Conservation (phyloP, 371 early-diverging fungal species). For the Sporodiniella umbellata region DNA sequence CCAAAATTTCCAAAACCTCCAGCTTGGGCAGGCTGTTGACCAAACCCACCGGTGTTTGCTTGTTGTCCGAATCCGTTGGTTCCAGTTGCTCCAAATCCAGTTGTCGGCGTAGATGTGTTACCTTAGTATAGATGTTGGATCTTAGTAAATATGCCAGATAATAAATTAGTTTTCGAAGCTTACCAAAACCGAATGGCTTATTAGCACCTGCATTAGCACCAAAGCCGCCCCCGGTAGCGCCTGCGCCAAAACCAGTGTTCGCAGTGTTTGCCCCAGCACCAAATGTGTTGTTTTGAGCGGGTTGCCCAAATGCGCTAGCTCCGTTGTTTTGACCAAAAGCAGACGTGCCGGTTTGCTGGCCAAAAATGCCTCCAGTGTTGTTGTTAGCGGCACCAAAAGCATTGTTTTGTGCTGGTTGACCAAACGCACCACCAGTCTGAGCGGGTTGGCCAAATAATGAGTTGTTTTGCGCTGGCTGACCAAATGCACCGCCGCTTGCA, state of each 20-base stretch:
- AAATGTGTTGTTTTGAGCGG: constrained; percentile 8
- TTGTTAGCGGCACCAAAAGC: constrained; percentile 41
- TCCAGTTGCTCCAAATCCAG: constrained; percentile 36
- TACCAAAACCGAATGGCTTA: constrained; percentile 41
- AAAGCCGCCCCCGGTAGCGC: constrained; percentile 21
- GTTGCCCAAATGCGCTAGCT: constrained; percentile 33
- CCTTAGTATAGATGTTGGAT: constrained; percentile 4
- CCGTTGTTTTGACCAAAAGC: constrained; percentile 23
- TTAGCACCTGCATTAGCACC: constrained; percentile 25
- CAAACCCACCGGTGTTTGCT: constrained; percentile 26
- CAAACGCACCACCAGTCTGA: constrained; percentile 24
- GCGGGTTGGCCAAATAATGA: constrained; percentile 26
- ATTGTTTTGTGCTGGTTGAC: constrained; percentile 34
- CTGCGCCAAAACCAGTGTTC: constrained; percentile 23
- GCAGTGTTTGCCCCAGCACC: constrained; percentile 7
- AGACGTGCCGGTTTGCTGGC: constrained; percentile 21
- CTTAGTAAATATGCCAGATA: no score
- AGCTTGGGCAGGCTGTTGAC: constrained; percentile 30
- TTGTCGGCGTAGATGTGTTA: constrained; percentile 21
- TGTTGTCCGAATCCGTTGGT: constrained; percentile 34
- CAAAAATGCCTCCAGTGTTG: constrained; percentile 11
- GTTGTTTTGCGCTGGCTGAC: constrained; percentile 31
- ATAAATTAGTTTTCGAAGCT: background rate
- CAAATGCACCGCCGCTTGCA: constrained; percentile 36
- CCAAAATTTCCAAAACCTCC: constrained; percentile 39